A percentile compares a stretch with the other conserved stretches of the same genome.
Evolutionary conservation across 1,284 basidiomycete species (phyloP).

Genomic region (Clitocybe nebularis): DNA sequence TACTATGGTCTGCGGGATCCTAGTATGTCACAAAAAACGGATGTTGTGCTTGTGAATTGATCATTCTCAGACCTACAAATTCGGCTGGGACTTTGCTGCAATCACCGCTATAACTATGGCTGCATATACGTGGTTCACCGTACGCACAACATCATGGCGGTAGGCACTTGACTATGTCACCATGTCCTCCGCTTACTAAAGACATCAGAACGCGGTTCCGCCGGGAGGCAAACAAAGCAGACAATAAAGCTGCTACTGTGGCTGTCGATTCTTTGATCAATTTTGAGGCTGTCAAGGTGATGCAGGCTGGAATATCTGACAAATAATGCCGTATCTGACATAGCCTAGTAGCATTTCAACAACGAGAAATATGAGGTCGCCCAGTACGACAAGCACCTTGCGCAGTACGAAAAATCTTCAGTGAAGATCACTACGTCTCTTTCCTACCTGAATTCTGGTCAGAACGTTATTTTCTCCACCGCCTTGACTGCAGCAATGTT

Average conservation of each 20-base stretch:
- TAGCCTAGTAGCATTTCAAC: conserved; percentile 79
- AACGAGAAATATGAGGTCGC: conserved; percentile 90
- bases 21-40: conserved; percentile 48
- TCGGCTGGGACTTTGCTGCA: conserved; percentile 94
- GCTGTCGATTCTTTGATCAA: conserved; percentile 97
- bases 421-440: conserved; percentile 95
- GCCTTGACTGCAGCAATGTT: conserved; percentile 96
- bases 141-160: conserved; percentile 95
- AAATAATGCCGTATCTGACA: conserved; percentile 9
- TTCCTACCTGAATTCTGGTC: conserved; percentile 92
- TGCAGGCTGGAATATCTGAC: conserved; percentile 10
- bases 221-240: conserved; percentile 92
- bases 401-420: conserved; percentile 86
- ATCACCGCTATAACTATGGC: conserved; percentile 86
- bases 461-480: conserved; percentile 93
- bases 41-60: conserved; percentile 1
- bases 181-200: neutral
- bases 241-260: conserved; percentile 92
- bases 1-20: conserved; percentile 93
- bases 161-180: conserved; percentile 27
- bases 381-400: conserved; percentile 90
- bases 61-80: conserved; percentile 82
- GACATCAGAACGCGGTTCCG: conserved; percentile 81
- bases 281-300: conserved; percentile 96
- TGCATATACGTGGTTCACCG: conserved; percentile 96